Evolutionary conservation across 805 yeast species (phyloP).

Genomic region (Saccharomyces cerevisiae): DNA sequence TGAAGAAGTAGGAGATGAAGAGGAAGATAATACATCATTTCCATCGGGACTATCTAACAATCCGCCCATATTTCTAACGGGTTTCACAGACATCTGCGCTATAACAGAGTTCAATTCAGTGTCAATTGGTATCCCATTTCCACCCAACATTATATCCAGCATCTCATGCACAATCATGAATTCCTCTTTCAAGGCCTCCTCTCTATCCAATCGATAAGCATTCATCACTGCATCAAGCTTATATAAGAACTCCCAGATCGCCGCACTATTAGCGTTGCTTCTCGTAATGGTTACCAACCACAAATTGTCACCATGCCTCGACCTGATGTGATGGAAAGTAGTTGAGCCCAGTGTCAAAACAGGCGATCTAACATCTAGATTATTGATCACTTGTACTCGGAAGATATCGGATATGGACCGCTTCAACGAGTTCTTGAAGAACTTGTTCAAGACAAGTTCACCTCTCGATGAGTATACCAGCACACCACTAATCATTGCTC

Average conservation of each 20-base stretch:
- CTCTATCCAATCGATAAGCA: slow-evolving; percentile 33
- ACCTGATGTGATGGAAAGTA: slow-evolving; percentile 70
- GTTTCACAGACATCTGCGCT: slow-evolving; percentile 19
- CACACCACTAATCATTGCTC: slow-evolving; percentile 70
- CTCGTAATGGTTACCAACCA: slow-evolving; percentile 89
- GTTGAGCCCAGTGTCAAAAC: slow-evolving; percentile 86
- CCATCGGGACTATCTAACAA: slow-evolving; percentile 3
- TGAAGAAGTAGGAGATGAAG: not conserved
- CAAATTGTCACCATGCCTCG: slow-evolving; percentile 39
- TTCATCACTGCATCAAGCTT: slow-evolving; percentile 48
- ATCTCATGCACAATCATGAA: slow-evolving; percentile 67
- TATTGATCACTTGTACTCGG: slow-evolving; percentile 81
- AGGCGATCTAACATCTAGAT: slow-evolving; percentile 49
- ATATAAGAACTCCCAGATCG: slow-evolving; percentile 70
- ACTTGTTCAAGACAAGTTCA: slow-evolving; percentile 68
- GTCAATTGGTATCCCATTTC: slow-evolving; percentile 22
- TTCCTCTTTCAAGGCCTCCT: slow-evolving; percentile 50
- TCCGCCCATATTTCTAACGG: slow-evolving; percentile 6
- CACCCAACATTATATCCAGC: slow-evolving; percentile 54
- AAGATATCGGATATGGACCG: slow-evolving; percentile 79
- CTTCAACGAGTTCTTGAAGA: slow-evolving; percentile 67
- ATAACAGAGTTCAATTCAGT: slow-evolving; percentile 23
- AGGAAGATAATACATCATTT: slow-evolving; percentile 4
- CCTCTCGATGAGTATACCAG: slow-evolving; percentile 73
- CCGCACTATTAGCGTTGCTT: slow-evolving; percentile 76